These are phyloP conservation scores for Camellia sinensis DNA, from an alignment of 148 eudicot species.

Conservation along the genomic window DNA sequence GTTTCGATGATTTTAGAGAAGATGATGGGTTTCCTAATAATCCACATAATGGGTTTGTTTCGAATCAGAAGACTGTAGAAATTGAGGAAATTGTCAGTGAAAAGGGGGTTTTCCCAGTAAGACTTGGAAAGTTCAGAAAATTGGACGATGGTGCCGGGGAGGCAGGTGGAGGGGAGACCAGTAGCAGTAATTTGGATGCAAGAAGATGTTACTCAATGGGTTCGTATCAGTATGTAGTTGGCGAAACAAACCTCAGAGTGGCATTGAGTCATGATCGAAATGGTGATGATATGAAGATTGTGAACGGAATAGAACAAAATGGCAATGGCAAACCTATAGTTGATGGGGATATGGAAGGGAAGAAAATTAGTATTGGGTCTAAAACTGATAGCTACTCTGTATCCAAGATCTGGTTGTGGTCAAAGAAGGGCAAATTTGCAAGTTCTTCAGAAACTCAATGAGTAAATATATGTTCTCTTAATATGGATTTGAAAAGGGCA, in stretches of 20 bases:
- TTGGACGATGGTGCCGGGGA: conserved; percentile 21
- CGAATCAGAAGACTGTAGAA: conserved; percentile 33
- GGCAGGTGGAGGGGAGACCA: conserved; percentile 34
- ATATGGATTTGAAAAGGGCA: not conserved
- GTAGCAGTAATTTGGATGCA: conserved; percentile 51
- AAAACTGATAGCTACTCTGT: conserved; percentile 62
- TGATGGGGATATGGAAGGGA: conserved; percentile 38
- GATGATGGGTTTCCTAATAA: conserved; percentile 30
- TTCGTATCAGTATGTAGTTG: conserved; percentile 61
- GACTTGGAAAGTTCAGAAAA: conserved; percentile 61
- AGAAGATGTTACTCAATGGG: conserved; percentile 71
- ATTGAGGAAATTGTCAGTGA: conserved; percentile 30
- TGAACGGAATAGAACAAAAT: conserved; percentile 13
- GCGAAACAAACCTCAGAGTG: conserved; percentile 38
- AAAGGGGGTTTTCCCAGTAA: conserved; percentile 40
- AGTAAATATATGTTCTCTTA: conserved; percentile 17
- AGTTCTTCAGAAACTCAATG: conserved; percentile 32
- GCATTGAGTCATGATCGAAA: conserved; percentile 28
- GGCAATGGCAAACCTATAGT: not conserved
- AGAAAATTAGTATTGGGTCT: conserved; percentile 41
- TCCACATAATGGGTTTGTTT: conserved; percentile 23
- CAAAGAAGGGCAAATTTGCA: conserved; percentile 53
- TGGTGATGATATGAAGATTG: conserved; percentile 15
- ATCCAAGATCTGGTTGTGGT: conserved; percentile 72
- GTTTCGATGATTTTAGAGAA: conserved; percentile 39